These are phyloP conservation scores for Volvariella surrecta DNA, from an alignment of 1,284 basidiomycete genomes.

Conservation along the genomic window DNA sequence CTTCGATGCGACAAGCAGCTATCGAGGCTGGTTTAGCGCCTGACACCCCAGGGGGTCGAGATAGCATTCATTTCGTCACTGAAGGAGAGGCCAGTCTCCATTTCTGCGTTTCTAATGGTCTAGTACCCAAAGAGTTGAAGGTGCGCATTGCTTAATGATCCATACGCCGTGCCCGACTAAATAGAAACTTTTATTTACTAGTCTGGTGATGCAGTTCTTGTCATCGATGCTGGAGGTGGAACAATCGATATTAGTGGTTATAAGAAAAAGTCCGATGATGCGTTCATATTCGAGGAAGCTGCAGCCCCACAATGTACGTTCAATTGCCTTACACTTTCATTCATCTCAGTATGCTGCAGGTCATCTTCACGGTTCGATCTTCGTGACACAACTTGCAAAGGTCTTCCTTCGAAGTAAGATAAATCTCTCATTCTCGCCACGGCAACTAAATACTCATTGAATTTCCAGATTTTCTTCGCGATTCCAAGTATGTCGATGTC, in stretches of 20 bases:
- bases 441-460: not conserved
- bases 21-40: slow-evolving; percentile 16
- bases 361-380: too few species aligned
- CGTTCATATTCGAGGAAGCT: slow-evolving; percentile 19
- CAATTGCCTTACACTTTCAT: not conserved
- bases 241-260: slow-evolving; percentile 28
- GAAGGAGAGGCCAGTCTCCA: slow-evolving; percentile 19
- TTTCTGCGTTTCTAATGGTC: slow-evolving; percentile 8
- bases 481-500: slow-evolving; percentile 1
- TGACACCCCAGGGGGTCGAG: slow-evolving; percentile 4
- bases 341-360: too few species aligned
- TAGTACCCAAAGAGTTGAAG: slow-evolving; percentile 3
- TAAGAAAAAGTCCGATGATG: slow-evolving; percentile 14
- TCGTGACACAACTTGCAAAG: too few species aligned
- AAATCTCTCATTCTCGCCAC: not conserved
- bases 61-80: slow-evolving; percentile 15
- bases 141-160: too few species aligned
- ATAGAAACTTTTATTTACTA: not conserved
- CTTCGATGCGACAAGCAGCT: slow-evolving; percentile 16
- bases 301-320: slow-evolving; percentile 22
- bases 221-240: slow-evolving; percentile 30
- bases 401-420: not conserved
- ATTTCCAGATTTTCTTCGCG: slow-evolving; percentile 4
- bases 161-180: not conserved
- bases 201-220: slow-evolving; percentile 15